These are phyloP conservation scores for Yamadazyma diospyri DNA, from an alignment of 1,139 yeast species.

Conservation along the genomic window DNA sequence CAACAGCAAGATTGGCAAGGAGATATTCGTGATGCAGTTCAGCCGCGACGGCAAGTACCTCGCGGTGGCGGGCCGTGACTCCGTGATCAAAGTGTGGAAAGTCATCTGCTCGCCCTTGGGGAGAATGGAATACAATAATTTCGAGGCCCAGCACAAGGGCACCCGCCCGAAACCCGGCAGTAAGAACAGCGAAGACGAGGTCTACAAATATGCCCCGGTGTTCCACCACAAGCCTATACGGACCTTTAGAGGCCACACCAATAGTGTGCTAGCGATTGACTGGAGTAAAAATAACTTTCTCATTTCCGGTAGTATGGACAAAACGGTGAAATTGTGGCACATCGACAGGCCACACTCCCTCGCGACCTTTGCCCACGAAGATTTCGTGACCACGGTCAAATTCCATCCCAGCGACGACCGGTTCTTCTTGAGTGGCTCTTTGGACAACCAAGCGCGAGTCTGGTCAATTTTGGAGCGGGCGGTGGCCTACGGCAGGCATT, in stretches of 20 bases:
- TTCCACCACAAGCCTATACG: slow-evolving; percentile 68
- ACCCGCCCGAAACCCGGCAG: slow-evolving; percentile 1
- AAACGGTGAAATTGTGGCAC: slow-evolving; percentile 83
- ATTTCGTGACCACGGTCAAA: slow-evolving; percentile 76
- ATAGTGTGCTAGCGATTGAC: slow-evolving; percentile 67
- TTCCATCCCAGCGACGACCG: slow-evolving; percentile 89
- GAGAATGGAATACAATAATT: slow-evolving; percentile 40
- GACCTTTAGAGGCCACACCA: slow-evolving; percentile 63
- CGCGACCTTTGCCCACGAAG: slow-evolving; percentile 67
- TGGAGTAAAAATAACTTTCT: slow-evolving; percentile 90
- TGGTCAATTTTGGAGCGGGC: slow-evolving; percentile 76
- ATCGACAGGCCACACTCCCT: slow-evolving; percentile 62
- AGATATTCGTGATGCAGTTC: slow-evolving; percentile 72
- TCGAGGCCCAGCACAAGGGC: slow-evolving; percentile 8
- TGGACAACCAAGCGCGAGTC: slow-evolving; percentile 72
- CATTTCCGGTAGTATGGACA: slow-evolving; percentile 81
- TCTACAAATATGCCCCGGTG: slow-evolving; percentile 63
- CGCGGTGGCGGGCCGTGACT: slow-evolving; percentile 82
- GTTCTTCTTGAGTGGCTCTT: slow-evolving; percentile 78
- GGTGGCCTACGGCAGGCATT: slow-evolving; percentile 30
- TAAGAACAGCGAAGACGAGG: slow-evolving; percentile 15
- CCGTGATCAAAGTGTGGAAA: slow-evolving; percentile 69
- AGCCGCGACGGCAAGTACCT: slow-evolving; percentile 75
- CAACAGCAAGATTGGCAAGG: slow-evolving; percentile 25
- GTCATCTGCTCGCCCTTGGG: slow-evolving; percentile 71